These are phyloP conservation scores for Kodamaea ohmeri DNA, from an alignment of 1,139 yeast genomes.

Conservation along the genomic window DNA sequence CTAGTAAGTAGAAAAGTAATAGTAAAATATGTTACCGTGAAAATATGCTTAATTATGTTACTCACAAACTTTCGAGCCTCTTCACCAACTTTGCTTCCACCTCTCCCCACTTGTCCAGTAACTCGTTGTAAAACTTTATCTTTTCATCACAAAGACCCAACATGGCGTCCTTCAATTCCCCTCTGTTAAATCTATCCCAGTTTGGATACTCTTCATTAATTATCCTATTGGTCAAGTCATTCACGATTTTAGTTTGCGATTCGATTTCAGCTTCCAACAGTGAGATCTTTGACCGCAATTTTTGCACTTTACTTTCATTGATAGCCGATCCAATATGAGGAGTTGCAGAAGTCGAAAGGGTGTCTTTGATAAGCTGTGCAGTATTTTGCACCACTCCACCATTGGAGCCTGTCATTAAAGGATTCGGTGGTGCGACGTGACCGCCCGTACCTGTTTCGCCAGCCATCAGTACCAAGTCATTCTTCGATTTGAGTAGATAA, in stretches of 20 bases:
- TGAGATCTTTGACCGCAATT: slow-evolving; percentile 31
- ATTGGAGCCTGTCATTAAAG: slow-evolving; percentile 24
- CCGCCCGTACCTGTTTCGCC: slow-evolving; percentile 20
- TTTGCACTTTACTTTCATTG: slow-evolving; percentile 35
- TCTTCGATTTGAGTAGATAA: slow-evolving; percentile 66
- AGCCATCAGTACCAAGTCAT: slow-evolving; percentile 58
- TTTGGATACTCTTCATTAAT: slow-evolving; percentile 78
- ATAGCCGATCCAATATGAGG: slow-evolving; percentile 40
- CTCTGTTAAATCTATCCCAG: slow-evolving; percentile 77
- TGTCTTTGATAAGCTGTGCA: slow-evolving; percentile 46
- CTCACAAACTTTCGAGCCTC: slow-evolving; percentile 34
- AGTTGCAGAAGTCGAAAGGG: slow-evolving; percentile 45
- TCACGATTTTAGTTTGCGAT: slow-evolving; percentile 45
- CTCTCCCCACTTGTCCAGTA: slow-evolving; percentile 70
- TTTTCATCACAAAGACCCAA: slow-evolving; percentile 72
- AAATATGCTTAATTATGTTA: background rate
- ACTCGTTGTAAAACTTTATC: slow-evolving; percentile 68
- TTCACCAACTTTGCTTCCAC: slow-evolving; percentile 47
- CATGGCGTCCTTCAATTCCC: slow-evolving; percentile 72
- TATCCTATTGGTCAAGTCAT: slow-evolving; percentile 65
- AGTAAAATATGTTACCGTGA: too few species aligned
- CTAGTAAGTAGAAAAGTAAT: too few species aligned
- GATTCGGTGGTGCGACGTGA: slow-evolving; percentile 33
- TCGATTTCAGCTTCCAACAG: slow-evolving; percentile 54
- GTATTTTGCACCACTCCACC: slow-evolving; percentile 44